Percentiles rank a stretch among this genome's conserved stretches.
These are phyloP conservation scores for Mucor irregularis DNA, from an alignment of 371 early-diverging fungal genomes.

Conservation along the genomic window DNA sequence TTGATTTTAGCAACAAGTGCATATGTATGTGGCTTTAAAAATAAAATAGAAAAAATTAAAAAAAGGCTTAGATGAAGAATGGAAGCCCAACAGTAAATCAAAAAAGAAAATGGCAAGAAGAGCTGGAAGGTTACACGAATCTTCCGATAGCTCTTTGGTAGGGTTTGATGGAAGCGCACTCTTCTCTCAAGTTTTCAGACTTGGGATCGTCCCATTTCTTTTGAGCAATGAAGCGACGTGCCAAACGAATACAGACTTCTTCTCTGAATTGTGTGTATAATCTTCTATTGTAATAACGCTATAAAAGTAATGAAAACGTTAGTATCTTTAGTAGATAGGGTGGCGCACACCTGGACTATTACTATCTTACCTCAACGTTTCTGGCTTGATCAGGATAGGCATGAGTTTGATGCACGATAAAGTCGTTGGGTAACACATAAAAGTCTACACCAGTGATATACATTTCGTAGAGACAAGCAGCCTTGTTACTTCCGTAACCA, in stretches of 20 bases:
- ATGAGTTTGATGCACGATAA: slow-evolving; percentile 64
- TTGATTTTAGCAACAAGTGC: not conserved
- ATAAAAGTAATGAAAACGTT: slow-evolving; percentile 7
- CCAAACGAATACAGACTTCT: slow-evolving; percentile 60
- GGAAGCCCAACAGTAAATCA: not conserved
- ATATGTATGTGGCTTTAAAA: slow-evolving; percentile 1
- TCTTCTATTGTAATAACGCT: slow-evolving; percentile 63
- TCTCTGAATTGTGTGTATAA: slow-evolving; percentile 61
- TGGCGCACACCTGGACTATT: not conserved
- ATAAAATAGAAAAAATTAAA: not conserved
- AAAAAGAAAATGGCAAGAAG: not conserved
- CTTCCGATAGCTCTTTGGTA: slow-evolving; percentile 28
- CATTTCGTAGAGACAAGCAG: slow-evolving; percentile 65
- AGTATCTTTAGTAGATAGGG: slow-evolving; percentile 1
- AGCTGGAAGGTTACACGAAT: slow-evolving; percentile 12
- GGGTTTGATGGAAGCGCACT: slow-evolving; percentile 43
- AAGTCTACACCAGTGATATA: slow-evolving; percentile 64
- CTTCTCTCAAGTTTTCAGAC: slow-evolving; percentile 42
- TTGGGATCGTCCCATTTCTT: slow-evolving; percentile 50
- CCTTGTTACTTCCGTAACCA: slow-evolving; percentile 70
- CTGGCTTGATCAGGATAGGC: slow-evolving; percentile 59
- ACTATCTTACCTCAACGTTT: slow-evolving; percentile 46
- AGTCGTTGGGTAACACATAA: slow-evolving; percentile 59
- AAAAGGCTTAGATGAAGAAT: not conserved
- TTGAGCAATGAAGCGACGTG: slow-evolving; percentile 51